A percentile compares a stretch with the other conserved stretches of the same genome.
Conservation (phyloP, 2,329 filamentous ascomycete species). For the Hypoxylon sp. region DNA sequence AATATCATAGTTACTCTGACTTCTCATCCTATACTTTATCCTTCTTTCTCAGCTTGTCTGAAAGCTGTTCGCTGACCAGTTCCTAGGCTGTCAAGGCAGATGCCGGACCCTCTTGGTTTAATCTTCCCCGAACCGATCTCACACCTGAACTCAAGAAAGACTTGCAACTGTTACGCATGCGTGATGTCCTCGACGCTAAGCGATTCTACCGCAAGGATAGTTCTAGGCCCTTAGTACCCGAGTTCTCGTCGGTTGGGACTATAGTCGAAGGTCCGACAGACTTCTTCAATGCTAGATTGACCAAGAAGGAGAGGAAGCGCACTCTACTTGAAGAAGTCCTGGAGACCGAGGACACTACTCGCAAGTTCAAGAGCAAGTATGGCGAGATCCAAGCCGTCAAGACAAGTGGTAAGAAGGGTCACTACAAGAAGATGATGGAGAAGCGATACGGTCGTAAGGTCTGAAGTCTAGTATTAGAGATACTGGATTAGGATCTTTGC, state of each 20-base stretch:
- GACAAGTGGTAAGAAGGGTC: conserved; percentile 87
- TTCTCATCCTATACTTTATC: conserved; percentile 47
- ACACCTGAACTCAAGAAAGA: conserved; percentile 91
- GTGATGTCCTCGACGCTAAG: conserved; percentile 89
- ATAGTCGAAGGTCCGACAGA: conserved; percentile 91
- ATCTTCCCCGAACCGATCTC: conserved; percentile 85
- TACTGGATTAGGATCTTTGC: conserved; percentile 25
- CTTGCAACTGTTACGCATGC: conserved; percentile 89
- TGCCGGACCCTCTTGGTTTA: conserved; percentile 87
- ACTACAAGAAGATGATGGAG: conserved; percentile 83
- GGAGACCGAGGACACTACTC: conserved; percentile 73
- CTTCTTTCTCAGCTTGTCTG: conserved; percentile 19
- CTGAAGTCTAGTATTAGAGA: conserved; percentile 57
- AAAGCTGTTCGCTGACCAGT: conserved; percentile 35
- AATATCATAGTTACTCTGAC: conserved; percentile 83
- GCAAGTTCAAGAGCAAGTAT: conserved; percentile 90
- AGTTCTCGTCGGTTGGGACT: conserved; percentile 90
- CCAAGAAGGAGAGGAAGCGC: conserved; percentile 88
- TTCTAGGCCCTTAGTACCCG: conserved; percentile 78
- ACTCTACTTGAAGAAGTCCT: conserved; percentile 90
- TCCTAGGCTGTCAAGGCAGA: conserved; percentile 62
- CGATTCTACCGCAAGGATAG: conserved; percentile 89
- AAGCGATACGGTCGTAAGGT: conserved; percentile 54
- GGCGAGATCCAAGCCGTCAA: conserved; percentile 85
- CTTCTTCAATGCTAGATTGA: conserved; percentile 83